Evolutionary conservation across 1,284 basidiomycete species (phyloP).

Genomic region (Tilletiopsis washingtonensis): DNA sequence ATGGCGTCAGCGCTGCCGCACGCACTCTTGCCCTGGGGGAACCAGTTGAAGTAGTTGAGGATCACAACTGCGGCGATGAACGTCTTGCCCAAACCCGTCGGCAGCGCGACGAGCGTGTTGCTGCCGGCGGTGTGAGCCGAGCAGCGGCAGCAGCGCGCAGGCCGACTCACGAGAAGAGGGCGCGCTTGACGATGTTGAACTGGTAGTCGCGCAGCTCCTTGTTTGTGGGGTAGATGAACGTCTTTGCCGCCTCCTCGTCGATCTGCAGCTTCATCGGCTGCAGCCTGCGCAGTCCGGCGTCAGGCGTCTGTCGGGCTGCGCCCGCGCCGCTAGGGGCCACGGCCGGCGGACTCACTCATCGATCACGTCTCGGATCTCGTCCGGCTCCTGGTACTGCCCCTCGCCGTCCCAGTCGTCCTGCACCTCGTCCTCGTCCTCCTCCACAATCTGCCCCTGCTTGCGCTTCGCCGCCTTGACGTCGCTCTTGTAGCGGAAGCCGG

Average conservation of each 20-base stretch:
- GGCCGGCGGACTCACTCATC: too few species aligned
- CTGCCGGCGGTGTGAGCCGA: too few species aligned
- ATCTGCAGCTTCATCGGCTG: constrained; percentile 48
- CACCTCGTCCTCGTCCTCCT: background rate
- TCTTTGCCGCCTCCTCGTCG: constrained; percentile 68
- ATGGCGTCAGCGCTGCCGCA: too few species aligned
- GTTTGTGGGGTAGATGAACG: constrained; percentile 90
- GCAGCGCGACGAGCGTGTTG: constrained; percentile 87
- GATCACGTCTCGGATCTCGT: constrained; percentile 4
- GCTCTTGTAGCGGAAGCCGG: constrained; percentile 5
- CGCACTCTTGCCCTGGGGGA: constrained; percentile 35
- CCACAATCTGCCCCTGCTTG: background rate
- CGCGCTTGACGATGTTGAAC: constrained; percentile 80
- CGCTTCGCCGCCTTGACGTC: constrained; percentile 7
- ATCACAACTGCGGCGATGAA: constrained; percentile 97
- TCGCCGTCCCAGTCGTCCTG: constrained; percentile 13
- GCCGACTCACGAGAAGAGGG: too few species aligned
- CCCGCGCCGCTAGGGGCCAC: too few species aligned
- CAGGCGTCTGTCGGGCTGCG: too few species aligned
- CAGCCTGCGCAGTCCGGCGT: constrained; percentile 7
- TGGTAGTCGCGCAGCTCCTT: constrained; percentile 85
- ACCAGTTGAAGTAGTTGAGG: constrained; percentile 50
- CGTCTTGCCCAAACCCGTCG: constrained; percentile 95
- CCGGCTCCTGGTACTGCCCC: constrained; percentile 7
- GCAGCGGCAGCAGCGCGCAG: constrained; percentile 1